Conservation (phyloP, 768 basidiomycete species). For the Chlorophyllum brunneum region DNA sequence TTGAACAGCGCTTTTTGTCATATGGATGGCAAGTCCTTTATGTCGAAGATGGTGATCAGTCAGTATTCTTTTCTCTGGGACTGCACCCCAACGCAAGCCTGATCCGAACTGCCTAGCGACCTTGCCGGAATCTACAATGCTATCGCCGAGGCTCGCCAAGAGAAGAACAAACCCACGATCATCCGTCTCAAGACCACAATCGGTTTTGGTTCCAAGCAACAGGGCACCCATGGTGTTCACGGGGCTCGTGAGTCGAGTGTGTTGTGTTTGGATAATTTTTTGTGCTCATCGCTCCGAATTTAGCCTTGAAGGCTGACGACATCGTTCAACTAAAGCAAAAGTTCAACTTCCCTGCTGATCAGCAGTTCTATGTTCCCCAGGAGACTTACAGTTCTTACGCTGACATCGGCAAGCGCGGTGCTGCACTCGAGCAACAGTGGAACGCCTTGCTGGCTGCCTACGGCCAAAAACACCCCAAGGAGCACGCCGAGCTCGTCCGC, state of each 20-base stretch:
- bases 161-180: slow-evolving; percentile 81
- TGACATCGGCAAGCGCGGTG: slow-evolving; percentile 67
- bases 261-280: background rate
- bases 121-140: slow-evolving; percentile 73
- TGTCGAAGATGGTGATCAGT: slow-evolving; percentile 80
- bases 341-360: slow-evolving; percentile 75
- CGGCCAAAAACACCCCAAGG: slow-evolving; percentile 72
- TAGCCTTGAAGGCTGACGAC: slow-evolving; percentile 92
- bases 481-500: slow-evolving; percentile 83
- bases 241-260: slow-evolving; percentile 69
- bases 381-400: slow-evolving; percentile 68
- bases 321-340: slow-evolving; percentile 78
- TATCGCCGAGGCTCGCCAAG: slow-evolving; percentile 71
- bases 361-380: slow-evolving; percentile 75
- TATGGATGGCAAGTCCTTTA: slow-evolving; percentile 95
- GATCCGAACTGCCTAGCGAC: slow-evolving; percentile 46
- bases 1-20: slow-evolving; percentile 79
- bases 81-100: background rate
- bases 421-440: slow-evolving; percentile 73
- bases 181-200: slow-evolving; percentile 88
- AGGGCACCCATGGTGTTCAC: slow-evolving; percentile 94
- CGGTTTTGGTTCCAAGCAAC: slow-evolving; percentile 88
- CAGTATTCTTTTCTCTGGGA: slow-evolving; percentile 19
- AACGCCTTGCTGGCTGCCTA: slow-evolving; percentile 64
- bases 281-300: background rate